Percentiles rank a stretch among this genome's conserved stretches.
Conservation (phyloP, 2,329 filamentous ascomycete species). For the Orbilia oligospora region DNA sequence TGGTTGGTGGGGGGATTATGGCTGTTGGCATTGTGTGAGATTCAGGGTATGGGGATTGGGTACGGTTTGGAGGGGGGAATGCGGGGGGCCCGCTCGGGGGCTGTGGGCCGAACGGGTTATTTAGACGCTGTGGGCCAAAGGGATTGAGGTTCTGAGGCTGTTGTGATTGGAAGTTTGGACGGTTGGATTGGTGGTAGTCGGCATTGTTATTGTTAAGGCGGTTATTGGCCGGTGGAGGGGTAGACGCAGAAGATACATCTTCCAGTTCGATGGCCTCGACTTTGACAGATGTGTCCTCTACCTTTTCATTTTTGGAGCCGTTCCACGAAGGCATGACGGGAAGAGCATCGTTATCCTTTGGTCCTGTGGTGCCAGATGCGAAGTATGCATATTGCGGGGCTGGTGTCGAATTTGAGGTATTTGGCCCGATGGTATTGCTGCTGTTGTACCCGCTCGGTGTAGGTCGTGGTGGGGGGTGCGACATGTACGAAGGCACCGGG, state of each 20-base stretch:
- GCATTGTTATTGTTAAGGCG: slow-evolving; percentile 20
- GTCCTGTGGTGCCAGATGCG: slow-evolving; percentile 50
- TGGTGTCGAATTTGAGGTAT: slow-evolving; percentile 34
- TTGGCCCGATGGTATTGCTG: slow-evolving; percentile 25
- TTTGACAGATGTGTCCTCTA: slow-evolving; percentile 58
- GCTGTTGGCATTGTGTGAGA: slow-evolving; percentile 46
- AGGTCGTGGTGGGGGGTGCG: slow-evolving; percentile 1
- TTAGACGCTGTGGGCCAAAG: slow-evolving; percentile 55
- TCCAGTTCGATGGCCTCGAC: slow-evolving; percentile 56
- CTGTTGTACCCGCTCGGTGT: neutral
- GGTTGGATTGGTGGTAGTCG: slow-evolving; percentile 36
- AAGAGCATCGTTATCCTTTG: slow-evolving; percentile 61
- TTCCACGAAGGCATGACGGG: slow-evolving; percentile 64
- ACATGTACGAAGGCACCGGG: slow-evolving; percentile 50
- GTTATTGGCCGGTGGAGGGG: slow-evolving; percentile 22
- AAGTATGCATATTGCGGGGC: slow-evolving; percentile 63
- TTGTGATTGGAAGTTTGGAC: slow-evolving; percentile 46
- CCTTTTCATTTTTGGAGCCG: slow-evolving; percentile 60
- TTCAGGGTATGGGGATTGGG: slow-evolving; percentile 55
- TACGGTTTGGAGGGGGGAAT: slow-evolving; percentile 44
- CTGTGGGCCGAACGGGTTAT: slow-evolving; percentile 50
- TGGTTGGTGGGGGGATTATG: slow-evolving; percentile 16
- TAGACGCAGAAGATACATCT: slow-evolving; percentile 45
- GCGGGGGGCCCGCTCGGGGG: slow-evolving; percentile 32
- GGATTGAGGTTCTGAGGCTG: slow-evolving; percentile 48